These are phyloP conservation scores for Umbilicus rupestris DNA, from an alignment of 164 flowering plant genomes.

Conservation along the genomic window DNA sequence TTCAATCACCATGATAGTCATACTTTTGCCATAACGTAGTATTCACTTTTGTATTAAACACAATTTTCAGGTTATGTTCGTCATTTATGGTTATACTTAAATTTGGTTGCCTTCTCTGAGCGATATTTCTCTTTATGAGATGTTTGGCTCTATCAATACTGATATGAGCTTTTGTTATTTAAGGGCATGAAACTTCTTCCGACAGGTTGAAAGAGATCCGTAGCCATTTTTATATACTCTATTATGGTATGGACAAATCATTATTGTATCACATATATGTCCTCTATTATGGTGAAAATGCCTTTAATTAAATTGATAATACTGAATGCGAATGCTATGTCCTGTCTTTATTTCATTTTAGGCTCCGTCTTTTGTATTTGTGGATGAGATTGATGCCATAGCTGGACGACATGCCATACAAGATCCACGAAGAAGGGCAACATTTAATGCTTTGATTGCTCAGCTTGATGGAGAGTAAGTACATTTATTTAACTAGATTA, in stretches of 20 bases:
- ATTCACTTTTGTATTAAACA: not conserved
- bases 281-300: not conserved
- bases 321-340: not conserved
- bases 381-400: constrained; percentile 99
- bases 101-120: not conserved
- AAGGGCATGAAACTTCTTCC: constrained; percentile 98
- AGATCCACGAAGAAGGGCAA: constrained; percentile 74
- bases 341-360: constrained; percentile 17
- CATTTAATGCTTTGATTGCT: constrained; percentile 74
- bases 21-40: not conserved
- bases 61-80: not conserved
- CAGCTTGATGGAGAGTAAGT: constrained; percentile 99
- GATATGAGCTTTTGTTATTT: constrained; percentile 11
- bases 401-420: constrained; percentile 89
- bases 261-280: not conserved
- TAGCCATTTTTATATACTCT: constrained; percentile 63
- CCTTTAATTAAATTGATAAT: not conserved
- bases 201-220: constrained; percentile 66
- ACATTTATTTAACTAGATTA: not conserved
- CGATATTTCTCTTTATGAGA: not conserved
- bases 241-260: constrained; percentile 42
- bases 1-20: not conserved
- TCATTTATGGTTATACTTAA: not conserved
- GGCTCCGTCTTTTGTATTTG: constrained; percentile 94
- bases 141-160: not conserved